Base-by-base conservation (phyloP, 495 filamentous ascomycete species). In the Talaromyces ruber region DNA sequence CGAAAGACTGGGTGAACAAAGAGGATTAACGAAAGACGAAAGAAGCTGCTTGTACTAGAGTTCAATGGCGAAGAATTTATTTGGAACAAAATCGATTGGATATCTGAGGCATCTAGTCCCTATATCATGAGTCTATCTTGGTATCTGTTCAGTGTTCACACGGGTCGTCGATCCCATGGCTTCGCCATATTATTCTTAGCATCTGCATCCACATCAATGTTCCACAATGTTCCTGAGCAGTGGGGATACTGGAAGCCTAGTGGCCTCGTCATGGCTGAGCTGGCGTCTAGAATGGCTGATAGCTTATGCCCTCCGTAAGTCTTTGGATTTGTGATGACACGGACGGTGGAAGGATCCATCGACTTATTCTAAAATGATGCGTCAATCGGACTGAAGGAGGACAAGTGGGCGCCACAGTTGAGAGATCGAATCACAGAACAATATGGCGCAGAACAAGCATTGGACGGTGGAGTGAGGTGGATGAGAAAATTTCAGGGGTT, bases 181-280 rank as follows among this genome's bases (percentile, higher is more conserved):
- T 37, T 8, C 12, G 8, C 34, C 34, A 39, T 16, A 39, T 21
- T 47, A 21, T 47, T 47, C 43, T 47, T 47, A 21, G 43, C 7
- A 47, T 21, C 43, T 47, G 43, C 16, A 21, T 47, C 43, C 25
- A 55, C 25, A 26, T 28, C 51, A 12, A 54, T 21, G 18, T 18
- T 47, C 52, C 52, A 54, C 28, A 18, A 16, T 39, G 1, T 5
- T 5, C 3, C 34, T 16, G 34, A 4, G 34, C 12, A 39, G 34
- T 39, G 34, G 16, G 34, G 16, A 39, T 18, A 6, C 24, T 34
- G 29, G 8, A 24, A 21, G 2, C n/a, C 29, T 6, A 37, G 12
- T 34, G 55, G 24, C 55, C 29, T 58, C 55, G 28, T 58, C 55
- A 58, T 39, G 55, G 29, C 55, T 58, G 55, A 58, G 55, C 11